These are phyloP conservation scores for Neospermospora avenae DNA, from an alignment of 2,329 filamentous ascomycete species.

Conservation along the genomic window DNA sequence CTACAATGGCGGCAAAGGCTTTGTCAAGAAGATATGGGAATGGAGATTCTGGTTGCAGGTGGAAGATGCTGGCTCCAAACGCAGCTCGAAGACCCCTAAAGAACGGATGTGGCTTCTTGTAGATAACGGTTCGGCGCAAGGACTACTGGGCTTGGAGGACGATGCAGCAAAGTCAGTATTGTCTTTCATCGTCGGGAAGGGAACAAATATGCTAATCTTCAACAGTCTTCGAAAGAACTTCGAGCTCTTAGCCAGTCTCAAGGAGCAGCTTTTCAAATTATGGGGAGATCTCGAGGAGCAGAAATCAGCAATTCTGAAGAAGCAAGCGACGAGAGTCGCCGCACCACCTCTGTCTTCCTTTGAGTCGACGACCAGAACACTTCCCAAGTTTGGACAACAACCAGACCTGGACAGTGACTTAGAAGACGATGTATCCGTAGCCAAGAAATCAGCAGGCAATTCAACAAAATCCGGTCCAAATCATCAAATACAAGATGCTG, in stretches of 20 bases:
- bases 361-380: slow-evolving; percentile 4
- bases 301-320: slow-evolving; percentile 44
- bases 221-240: slow-evolving; percentile 54
- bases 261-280: slow-evolving; percentile 69
- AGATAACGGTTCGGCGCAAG: slow-evolving; percentile 53
- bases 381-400: slow-evolving; percentile 22
- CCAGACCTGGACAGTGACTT: slow-evolving; percentile 30
- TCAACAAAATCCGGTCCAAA: background rate
- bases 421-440: slow-evolving; percentile 14
- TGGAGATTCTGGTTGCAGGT: slow-evolving; percentile 82
- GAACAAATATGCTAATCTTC: slow-evolving; percentile 11
- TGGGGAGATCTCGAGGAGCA: slow-evolving; percentile 85
- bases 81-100: slow-evolving; percentile 36
- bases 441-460: slow-evolving; percentile 10
- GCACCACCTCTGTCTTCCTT: slow-evolving; percentile 14
- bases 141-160: slow-evolving; percentile 47
- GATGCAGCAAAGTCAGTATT: slow-evolving; percentile 50
- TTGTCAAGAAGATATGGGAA: slow-evolving; percentile 54
- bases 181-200: background rate
- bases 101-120: slow-evolving; percentile 66
- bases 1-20: slow-evolving; percentile 24
- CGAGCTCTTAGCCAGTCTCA: slow-evolving; percentile 49
- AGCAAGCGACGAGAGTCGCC: background rate
- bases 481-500: background rate
- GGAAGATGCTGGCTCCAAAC: slow-evolving; percentile 57